phyloP scores from a whole-genome alignment of 768 basidiomycete genomes.

The Pholiota molesta region DNA sequence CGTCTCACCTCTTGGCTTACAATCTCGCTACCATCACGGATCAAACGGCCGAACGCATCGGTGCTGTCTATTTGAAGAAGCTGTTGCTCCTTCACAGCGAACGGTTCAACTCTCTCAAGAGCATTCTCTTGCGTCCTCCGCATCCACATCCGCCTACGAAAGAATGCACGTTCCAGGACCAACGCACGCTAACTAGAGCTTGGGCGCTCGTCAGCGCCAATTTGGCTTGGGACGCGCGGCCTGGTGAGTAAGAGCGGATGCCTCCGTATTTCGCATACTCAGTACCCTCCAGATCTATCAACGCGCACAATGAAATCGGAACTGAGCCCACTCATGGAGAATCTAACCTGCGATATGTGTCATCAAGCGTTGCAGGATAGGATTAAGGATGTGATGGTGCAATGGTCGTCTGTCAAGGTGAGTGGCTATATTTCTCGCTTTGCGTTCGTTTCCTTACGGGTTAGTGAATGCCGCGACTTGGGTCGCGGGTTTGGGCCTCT shows the following conservation, averaged over 20 bases:
- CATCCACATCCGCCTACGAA: conserved; percentile 25
- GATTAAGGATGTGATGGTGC: conserved; percentile 47
- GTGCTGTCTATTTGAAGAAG: conserved; percentile 43
- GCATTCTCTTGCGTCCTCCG: conserved; percentile 25
- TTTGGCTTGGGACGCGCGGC: conserved; percentile 30
- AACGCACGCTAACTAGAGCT: conserved; percentile 28
- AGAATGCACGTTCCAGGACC: conserved; percentile 27
- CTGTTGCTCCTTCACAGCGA: conserved; percentile 40
- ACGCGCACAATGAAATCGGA: conserved; percentile 49
- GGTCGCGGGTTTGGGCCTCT: neutral
- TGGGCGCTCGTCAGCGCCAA: conserved; percentile 33
- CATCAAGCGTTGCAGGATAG: conserved; percentile 43
- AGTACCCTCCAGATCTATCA: conserved; percentile 45
- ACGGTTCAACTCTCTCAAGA: conserved; percentile 38
- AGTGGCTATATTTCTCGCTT: conserved; percentile 6
- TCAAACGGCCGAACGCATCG: conserved; percentile 38
- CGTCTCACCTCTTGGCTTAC: conserved; percentile 42
- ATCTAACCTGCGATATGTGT: conserved; percentile 50
- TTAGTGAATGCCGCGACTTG: conserved; percentile 10
- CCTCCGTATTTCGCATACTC: no score
- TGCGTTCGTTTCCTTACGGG: conserved; percentile 15
- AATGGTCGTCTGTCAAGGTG: conserved; percentile 63
- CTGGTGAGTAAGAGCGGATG: conserved; percentile 17
- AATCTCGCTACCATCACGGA: conserved; percentile 39
- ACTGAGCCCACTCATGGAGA: conserved; percentile 50